Conservation (phyloP, 257 asterid species). For the Solanum megistacrolobum region DNA sequence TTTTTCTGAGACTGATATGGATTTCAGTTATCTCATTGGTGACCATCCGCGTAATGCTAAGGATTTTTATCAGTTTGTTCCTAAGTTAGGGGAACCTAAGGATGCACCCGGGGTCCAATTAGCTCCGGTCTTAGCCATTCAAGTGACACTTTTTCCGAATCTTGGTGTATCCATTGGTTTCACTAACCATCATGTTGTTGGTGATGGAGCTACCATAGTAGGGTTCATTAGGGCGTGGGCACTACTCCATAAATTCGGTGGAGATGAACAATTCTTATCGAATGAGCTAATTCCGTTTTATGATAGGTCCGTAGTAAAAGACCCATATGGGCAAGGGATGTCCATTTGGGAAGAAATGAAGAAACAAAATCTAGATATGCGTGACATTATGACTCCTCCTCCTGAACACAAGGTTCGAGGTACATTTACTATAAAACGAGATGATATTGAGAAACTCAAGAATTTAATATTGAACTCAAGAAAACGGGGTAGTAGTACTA, state of each 20-base stretch:
- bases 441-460: constrained; percentile 17
- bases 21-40: constrained; percentile 1
- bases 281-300: not conserved
- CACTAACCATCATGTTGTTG: constrained; percentile 3
- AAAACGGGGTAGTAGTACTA: not conserved
- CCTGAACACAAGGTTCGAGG: constrained; percentile 3
- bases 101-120: not conserved
- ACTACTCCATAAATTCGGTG: not conserved
- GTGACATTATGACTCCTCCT: not conserved
- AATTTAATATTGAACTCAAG: constrained; percentile 2
- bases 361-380: not conserved
- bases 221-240: constrained; percentile 11
- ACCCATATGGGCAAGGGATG: constrained; percentile 1
- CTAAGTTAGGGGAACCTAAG: not conserved
- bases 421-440: constrained; percentile 6
- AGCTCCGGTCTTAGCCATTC: constrained; percentile 4
- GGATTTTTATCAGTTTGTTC: constrained; percentile 4
- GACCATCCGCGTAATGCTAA: not conserved
- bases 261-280: not conserved
- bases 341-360: not conserved
- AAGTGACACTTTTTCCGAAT: constrained; percentile 12
- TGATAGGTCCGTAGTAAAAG: constrained; percentile 4
- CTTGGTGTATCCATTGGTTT: constrained; percentile 6
- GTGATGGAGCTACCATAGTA: constrained; percentile 5
- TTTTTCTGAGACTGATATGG: not conserved